Evolutionary conservation across 2,329 filamentous ascomycete species (phyloP).

Genomic region (Ceratocystis alfenasii): DNA sequence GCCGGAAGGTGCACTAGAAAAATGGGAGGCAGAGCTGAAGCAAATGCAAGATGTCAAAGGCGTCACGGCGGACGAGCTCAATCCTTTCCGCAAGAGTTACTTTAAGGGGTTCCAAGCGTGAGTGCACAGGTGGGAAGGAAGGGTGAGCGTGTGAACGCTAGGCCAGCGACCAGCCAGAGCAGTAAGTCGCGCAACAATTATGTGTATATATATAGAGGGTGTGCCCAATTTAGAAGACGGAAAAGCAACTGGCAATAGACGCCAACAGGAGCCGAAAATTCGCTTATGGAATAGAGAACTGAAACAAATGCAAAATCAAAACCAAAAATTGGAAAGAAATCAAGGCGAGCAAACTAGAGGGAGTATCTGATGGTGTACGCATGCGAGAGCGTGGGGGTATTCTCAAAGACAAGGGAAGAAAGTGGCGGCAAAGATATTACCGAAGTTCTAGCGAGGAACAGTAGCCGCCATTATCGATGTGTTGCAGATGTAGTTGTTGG

Average conservation of each 20-base stretch:
- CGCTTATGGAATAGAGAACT: not conserved
- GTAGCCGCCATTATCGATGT: conserved; percentile 74
- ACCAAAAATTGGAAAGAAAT: conserved; percentile 8
- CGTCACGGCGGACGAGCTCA: conserved; percentile 46
- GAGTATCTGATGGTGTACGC: not conserved
- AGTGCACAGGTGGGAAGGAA: conserved; percentile 19
- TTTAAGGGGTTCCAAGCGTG: conserved; percentile 42
- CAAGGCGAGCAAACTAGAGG: conserved; percentile 16
- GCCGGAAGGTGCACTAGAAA: conserved; percentile 33
- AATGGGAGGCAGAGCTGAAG: conserved; percentile 24
- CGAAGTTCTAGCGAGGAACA: conserved; percentile 75
- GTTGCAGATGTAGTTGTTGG: conserved; percentile 83
- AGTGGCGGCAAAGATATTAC: conserved; percentile 23
- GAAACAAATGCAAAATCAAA: conserved; percentile 6
- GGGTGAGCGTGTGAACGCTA: conserved; percentile 12
- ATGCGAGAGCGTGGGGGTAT: not conserved
- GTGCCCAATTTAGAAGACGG: not conserved
- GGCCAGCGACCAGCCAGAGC: not conserved
- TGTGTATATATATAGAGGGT: not conserved
- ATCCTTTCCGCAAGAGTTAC: conserved; percentile 48
- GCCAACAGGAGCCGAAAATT: conserved; percentile 11
- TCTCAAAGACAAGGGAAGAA: not conserved
- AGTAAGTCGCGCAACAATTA: not conserved
- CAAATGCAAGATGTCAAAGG: conserved; percentile 30
- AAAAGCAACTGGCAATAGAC: conserved; percentile 6